These are phyloP conservation scores for Microstegium vimineum DNA, from an alignment of 176 grass and related monocot genomes.

Conservation along the genomic window DNA sequence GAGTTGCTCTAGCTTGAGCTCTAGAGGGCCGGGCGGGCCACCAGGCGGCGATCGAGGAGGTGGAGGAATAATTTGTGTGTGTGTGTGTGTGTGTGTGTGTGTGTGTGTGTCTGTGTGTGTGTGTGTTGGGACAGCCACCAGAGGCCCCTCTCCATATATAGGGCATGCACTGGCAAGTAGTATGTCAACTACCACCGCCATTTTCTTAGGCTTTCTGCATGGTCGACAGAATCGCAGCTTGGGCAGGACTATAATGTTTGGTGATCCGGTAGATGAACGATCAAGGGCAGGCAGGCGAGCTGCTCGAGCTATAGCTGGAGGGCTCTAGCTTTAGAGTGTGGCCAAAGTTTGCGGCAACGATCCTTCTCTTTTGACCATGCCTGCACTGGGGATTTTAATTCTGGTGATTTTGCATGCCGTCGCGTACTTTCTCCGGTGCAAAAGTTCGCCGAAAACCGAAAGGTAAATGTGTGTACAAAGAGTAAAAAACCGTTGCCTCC, in stretches of 20 bases:
- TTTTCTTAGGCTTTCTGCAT: constrained; percentile 18
- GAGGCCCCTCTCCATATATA: constrained; percentile 34
- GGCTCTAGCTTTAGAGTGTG: constrained; percentile 51
- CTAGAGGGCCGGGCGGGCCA: neutral
- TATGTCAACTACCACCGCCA: constrained; percentile 36
- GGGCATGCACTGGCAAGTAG: neutral
- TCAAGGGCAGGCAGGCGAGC: constrained; percentile 34
- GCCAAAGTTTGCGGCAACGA: constrained; percentile 50
- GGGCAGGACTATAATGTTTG: constrained; percentile 37
- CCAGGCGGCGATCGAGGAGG: neutral
- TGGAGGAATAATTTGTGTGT: neutral
- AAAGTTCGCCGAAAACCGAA: constrained; percentile 1
- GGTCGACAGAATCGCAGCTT: constrained; percentile 30
- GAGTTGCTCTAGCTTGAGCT: constrained; percentile 2
- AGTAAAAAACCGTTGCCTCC: neutral
- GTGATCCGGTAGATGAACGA: constrained; percentile 60
- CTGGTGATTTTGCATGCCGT: constrained; percentile 15
- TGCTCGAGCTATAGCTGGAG: constrained; percentile 27
- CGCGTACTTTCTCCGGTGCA: neutral
- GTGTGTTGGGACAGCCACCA: neutral
- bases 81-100: neutral
- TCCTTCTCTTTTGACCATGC: constrained; percentile 31
- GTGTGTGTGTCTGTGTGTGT: neutral
- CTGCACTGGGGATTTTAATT: neutral
- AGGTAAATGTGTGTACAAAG: neutral